A percentile compares a stretch with the other conserved stretches of the same genome.
Evolutionary conservation across 306 rosid species (phyloP).

Genomic region (Hylodesmum podocarpum): DNA sequence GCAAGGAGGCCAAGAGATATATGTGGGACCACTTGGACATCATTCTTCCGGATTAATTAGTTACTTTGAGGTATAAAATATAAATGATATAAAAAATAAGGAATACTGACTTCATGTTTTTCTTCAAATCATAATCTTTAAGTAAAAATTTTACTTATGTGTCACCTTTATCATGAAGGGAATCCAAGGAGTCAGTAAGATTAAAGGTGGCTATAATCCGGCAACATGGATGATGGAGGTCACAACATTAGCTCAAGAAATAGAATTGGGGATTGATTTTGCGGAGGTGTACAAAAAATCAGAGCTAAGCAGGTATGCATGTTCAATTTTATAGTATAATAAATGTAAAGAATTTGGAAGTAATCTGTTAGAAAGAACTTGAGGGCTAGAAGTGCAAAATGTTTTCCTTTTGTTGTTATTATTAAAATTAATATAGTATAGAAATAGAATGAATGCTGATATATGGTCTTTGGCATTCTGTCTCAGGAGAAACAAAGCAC

Average conservation of each 20-base stretch:
- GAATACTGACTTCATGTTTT: background rate
- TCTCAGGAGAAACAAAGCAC: conserved; percentile 51
- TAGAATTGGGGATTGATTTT: conserved; percentile 40
- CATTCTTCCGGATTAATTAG: conserved; percentile 35
- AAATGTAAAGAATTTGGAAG: background rate
- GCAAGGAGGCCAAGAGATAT: conserved; percentile 46
- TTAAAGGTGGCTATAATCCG: conserved; percentile 43
- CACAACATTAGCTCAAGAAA: conserved; percentile 33
- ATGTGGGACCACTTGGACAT: conserved; percentile 44
- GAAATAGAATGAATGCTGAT: too few species aligned
- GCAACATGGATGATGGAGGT: conserved; percentile 58
- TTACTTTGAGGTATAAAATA: conserved; percentile 47
- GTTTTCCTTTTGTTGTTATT: too few species aligned
- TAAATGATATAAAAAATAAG: background rate
- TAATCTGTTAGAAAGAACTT: background rate
- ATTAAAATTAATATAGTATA: too few species aligned
- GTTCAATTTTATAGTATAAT: background rate
- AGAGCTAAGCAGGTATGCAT: conserved; percentile 39
- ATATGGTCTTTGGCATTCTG: too few species aligned
- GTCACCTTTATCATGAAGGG: conserved; percentile 29
- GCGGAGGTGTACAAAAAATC: conserved; percentile 38
- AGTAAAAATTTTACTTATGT: background rate
- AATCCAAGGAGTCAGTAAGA: conserved; percentile 30
- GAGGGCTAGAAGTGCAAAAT: too few species aligned
- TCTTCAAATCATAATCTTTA: background rate